Evolutionary conservation across 371 early-diverging fungal species (phyloP), one percentile per base, ranked within the genome.

Genomic region (Rhizoclosmatium hyalinum): DNA sequence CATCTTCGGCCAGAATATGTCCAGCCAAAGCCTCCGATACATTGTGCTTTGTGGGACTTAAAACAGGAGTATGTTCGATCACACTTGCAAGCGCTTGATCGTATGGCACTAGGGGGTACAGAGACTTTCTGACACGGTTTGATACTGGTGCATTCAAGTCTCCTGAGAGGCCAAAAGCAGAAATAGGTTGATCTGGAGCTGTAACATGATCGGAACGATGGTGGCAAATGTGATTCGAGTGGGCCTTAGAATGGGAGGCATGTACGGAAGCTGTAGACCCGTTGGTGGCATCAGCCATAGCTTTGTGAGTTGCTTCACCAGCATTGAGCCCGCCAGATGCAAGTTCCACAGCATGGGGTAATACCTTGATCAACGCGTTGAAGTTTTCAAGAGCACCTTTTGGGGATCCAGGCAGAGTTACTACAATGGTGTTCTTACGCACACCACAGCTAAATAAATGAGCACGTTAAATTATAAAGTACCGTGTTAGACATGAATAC

Each of bases 321-420:
- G 77, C 89, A 80, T 21, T 80, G 78, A 14, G 77, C 1, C 72
- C 88, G 4, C 91, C 93, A 43, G 77, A 71, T 1, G 87, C 83
- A 3, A 95, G 82, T 65, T 93, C 93, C 24, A 94, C 77, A 2
- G 94, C 95, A 80, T 97, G 98, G 1, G 92, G 92, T 24, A 97
- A 75, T 10, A 93, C 85, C 14, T 80, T 79, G 1, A 91, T 46
- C 2, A 96, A 76, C 24, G 93, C 92, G 21, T 83, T 84, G 68
- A 95, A 77, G 75, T 93, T 95, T 82, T 97, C 98, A 44, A 83
- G 83, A 54, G 92, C 88, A 0, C 93, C 96, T 80, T 94, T 96
- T 2, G 88, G 88, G 75, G 94, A 95, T 17, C 96, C 98, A 2
- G 96, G 98, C 17, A 96, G 85, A 0, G 95, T 94, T 43, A 96